Percentiles rank a stretch among this genome's conserved stretches.
Conservation (phyloP, 192 early-diverging fungal species). For the Funneliformis mosseae region DNA sequence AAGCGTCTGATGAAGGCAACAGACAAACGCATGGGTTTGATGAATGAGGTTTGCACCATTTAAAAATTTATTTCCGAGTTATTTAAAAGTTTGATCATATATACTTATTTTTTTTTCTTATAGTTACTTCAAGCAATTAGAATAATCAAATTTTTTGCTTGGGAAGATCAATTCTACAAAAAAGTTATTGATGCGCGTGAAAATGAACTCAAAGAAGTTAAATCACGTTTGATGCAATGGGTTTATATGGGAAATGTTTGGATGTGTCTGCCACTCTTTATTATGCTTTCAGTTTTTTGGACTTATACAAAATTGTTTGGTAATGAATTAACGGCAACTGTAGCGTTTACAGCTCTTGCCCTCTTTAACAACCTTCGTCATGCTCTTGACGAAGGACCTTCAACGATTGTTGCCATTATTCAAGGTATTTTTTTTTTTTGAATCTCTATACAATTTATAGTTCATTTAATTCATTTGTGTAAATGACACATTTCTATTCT, state of each 20-base stretch:
- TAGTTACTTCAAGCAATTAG: constrained; percentile 78
- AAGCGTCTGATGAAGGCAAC: constrained; percentile 56
- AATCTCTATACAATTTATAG: background rate
- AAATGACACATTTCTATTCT: background rate
- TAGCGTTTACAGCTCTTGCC: constrained; percentile 67
- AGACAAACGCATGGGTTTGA: constrained; percentile 79
- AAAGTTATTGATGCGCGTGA: constrained; percentile 66
- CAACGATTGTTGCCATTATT: constrained; percentile 58
- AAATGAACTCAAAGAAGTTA: constrained; percentile 63
- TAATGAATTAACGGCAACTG: constrained; percentile 35
- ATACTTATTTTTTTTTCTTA: background rate
- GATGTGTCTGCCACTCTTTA: constrained; percentile 61
- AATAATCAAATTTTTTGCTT: constrained; percentile 92
- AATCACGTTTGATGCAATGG: constrained; percentile 54
- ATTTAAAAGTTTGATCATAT: background rate
- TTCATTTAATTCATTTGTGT: background rate
- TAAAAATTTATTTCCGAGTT: background rate
- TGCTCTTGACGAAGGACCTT: constrained; percentile 65
- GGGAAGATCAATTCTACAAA: constrained; percentile 75
- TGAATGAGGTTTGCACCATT: constrained; percentile 69
- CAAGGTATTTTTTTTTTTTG: constrained; percentile 39
- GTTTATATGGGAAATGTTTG: constrained; percentile 60
- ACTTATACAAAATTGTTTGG: constrained; percentile 63
- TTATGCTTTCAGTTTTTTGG: constrained; percentile 62
- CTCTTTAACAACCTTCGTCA: constrained; percentile 73